A percentile compares a stretch with the other conserved stretches of the same genome.
Evolutionary conservation across 2,329 filamentous ascomycete species (phyloP).

Genomic region (Fusarium sp.): DNA sequence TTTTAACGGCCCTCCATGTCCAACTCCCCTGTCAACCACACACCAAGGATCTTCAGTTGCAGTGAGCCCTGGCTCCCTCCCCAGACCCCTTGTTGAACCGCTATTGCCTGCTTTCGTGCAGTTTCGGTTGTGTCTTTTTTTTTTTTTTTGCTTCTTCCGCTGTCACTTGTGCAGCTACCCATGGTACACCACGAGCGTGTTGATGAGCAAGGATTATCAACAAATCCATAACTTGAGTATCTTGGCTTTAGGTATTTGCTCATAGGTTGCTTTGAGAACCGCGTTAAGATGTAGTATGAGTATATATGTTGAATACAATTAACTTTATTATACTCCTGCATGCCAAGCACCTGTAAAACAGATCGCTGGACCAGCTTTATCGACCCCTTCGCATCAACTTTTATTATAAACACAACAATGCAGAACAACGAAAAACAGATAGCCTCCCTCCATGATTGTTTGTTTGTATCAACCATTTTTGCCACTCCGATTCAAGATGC

Average conservation of each 20-base stretch:
- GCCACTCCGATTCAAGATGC: not conserved
- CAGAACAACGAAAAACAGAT: slow-evolving; percentile 12
- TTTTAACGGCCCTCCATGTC: not conserved
- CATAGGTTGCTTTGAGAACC: not conserved
- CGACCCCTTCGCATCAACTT: slow-evolving; percentile 2
- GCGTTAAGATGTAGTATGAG: not conserved
- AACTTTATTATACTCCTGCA: slow-evolving; percentile 6
- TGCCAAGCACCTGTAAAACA: not conserved
- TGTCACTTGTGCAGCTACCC: slow-evolving; percentile 30
- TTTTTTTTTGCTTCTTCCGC: slow-evolving; percentile 39
- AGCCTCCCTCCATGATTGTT: slow-evolving; percentile 22
- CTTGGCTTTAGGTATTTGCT: not conserved
- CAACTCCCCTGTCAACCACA: slow-evolving; percentile 11
- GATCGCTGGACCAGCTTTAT: not conserved
- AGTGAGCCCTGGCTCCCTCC: not conserved
- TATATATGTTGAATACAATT: slow-evolving; percentile 27
- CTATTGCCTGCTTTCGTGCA: slow-evolving; percentile 15
- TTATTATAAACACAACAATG: slow-evolving; percentile 4
- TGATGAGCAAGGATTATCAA: not conserved
- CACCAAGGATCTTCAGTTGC: slow-evolving; percentile 8
- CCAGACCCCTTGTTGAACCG: not conserved
- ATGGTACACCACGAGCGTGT: not conserved
- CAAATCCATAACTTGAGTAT: not conserved
- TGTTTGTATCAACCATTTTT: slow-evolving; percentile 14
- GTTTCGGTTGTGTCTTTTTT: slow-evolving; percentile 15